Base-by-base conservation (phyloP, 1,284 basidiomycete genomes). In the Heterobasidion irregulare region DNA sequence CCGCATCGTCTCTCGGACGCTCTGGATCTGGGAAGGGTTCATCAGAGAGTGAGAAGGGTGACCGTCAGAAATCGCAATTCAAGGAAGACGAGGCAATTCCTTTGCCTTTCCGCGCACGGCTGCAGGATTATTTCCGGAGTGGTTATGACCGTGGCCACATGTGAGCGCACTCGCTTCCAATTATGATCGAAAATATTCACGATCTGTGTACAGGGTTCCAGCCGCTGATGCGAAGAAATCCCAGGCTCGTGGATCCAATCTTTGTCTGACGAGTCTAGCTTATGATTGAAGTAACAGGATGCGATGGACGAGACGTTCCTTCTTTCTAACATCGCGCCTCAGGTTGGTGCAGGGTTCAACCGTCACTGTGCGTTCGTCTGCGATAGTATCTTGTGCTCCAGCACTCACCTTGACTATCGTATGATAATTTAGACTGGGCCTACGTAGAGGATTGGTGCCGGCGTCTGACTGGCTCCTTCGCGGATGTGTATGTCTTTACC, bases 101-200 rank as follows among this genome's bases (percentile, higher is more conserved):
- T 0, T 73, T 73, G 50, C 64, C 75, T 54, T 99, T 98, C 77
- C 80, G 95, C 34, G 89, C 96, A 0, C 88, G 82, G 58, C 74
- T 98, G 60, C 77, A 85, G 63, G 94, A 98, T 67, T 96, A 98
- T 69, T 96, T 98, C 71, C 78, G 81, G 57, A 94, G 91, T 63
- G 96, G 96, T 12, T 99, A 98, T 70, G 96, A 98, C 68, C 84
- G 96, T 15, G 97, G 96, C 47, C 96, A 99, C 70, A 98, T 99
- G 95, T 88, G 59, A 47, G 50, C 38, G 32, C 19, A 1, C 18
- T 10, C 16, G 36, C 19, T 46, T 19, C 9, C 43, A 10, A 8
- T 41, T 7, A 15, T 33, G 10, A 12, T n/a, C 7, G 6, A 36
- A 55, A 52, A 13, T 45, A 9, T 18, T 54, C 9, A 34, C 15